Percentiles rank a stretch among this genome's conserved stretches.
Evolutionary conservation across 805 yeast genomes (phyloP).

Genomic region (Yamadazyma ubonensis): DNA sequence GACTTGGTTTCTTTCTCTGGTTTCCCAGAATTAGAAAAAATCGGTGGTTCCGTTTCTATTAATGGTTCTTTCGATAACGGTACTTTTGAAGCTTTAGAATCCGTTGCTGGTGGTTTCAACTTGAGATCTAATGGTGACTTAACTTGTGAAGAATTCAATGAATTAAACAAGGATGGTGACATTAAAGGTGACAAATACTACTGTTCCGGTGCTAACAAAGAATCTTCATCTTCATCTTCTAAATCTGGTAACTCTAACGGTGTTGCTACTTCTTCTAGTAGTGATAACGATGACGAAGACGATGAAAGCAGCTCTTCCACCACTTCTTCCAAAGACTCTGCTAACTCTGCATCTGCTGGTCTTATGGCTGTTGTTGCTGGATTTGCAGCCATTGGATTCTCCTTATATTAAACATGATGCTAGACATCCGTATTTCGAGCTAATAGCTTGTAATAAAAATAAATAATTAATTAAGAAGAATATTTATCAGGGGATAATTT

Average conservation of each 20-base stretch:
- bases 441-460: background rate
- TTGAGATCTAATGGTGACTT: slow-evolving; percentile 75
- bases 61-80: slow-evolving; percentile 81
- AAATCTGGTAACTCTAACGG: slow-evolving; percentile 29
- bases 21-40: slow-evolving; percentile 67
- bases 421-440: slow-evolving; percentile 4
- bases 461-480: background rate
- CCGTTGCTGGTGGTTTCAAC: slow-evolving; percentile 90
- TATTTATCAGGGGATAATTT: slow-evolving; percentile 6
- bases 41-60: slow-evolving; percentile 86
- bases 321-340: slow-evolving; percentile 16
- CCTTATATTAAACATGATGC: slow-evolving; percentile 21
- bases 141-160: slow-evolving; percentile 76
- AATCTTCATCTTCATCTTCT: slow-evolving; percentile 46
- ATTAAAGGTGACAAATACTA: slow-evolving; percentile 87
- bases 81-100: slow-evolving; percentile 65
- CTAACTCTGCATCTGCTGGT: slow-evolving; percentile 16
- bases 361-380: slow-evolving; percentile 26
- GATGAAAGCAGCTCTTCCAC: slow-evolving; percentile 22
- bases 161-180: slow-evolving; percentile 71
- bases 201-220: slow-evolving; percentile 61
- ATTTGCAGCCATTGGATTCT: slow-evolving; percentile 39
- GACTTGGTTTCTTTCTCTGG: slow-evolving; percentile 63
- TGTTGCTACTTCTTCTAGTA: slow-evolving; percentile 24
- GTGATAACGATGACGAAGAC: slow-evolving; percentile 10